phyloP scores from a whole-genome alignment of 129 eudicot genomes.

The Deinandra increscens region DNA sequence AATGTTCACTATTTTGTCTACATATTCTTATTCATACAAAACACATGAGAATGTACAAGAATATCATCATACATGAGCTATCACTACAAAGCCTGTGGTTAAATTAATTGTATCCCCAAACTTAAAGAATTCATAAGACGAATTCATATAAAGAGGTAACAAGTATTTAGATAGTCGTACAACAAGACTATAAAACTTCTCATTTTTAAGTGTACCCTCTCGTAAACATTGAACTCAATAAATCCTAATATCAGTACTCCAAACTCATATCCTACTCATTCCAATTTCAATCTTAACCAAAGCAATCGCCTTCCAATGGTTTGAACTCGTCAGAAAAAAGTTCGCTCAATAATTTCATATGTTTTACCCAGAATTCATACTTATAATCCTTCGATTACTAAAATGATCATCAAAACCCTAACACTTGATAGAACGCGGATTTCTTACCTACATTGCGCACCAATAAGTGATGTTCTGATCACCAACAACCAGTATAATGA shows the following conservation, averaged over 20 bases:
- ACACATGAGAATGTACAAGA: too few relatives aligned
- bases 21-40: neutral
- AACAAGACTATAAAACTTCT: too few relatives aligned
- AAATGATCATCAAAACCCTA: neutral
- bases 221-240: too few relatives aligned
- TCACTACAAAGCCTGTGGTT: neutral
- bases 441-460: neutral
- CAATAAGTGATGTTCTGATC: neutral
- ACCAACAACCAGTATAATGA: neutral
- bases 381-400: neutral
- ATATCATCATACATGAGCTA: neutral
- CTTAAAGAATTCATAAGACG: neutral
- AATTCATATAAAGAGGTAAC: too few relatives aligned
- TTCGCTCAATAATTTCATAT: neutral
- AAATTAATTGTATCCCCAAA: neutral
- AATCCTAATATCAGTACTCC: neutral
- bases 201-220: too few relatives aligned
- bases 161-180: too few relatives aligned
- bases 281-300: neutral
- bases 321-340: neutral
- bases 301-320: neutral
- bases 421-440: neutral
- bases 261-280: neutral
- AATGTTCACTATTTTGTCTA: neutral
- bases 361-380: neutral